Evolutionary conservation across 2,329 filamentous ascomycete genomes (phyloP).

Genomic region (Phialemonium atrogriseum): DNA sequence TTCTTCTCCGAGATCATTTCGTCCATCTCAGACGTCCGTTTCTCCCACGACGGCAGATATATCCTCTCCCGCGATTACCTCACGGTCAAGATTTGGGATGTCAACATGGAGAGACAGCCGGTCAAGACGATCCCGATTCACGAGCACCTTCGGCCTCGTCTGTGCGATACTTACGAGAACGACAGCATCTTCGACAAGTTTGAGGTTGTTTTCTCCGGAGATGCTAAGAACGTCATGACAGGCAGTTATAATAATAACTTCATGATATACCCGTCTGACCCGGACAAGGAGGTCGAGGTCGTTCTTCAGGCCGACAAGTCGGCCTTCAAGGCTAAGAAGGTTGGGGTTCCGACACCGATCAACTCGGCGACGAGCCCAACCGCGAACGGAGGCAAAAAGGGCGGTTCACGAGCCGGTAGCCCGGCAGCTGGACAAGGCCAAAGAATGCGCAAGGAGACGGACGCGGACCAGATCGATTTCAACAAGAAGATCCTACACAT

Average conservation of each 20-base stretch:
- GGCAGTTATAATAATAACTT: constrained; percentile 99
- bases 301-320: constrained; percentile 97
- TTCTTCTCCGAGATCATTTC: constrained; percentile 99
- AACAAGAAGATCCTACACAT: constrained; percentile 99
- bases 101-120: constrained; percentile 96
- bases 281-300: constrained; percentile 92
- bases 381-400: constrained; percentile 74
- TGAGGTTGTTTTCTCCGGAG: constrained; percentile 96
- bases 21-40: constrained; percentile 96
- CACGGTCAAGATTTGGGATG: constrained; percentile 99
- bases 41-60: constrained; percentile 92
- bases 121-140: constrained; percentile 99
- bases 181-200: constrained; percentile 99
- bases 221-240: constrained; percentile 98
- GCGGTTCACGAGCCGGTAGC: constrained; percentile 77
- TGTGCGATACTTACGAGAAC: constrained; percentile 98
- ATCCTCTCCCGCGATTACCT: constrained; percentile 97
- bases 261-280: constrained; percentile 98
- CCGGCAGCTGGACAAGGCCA: constrained; percentile 79
- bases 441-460: constrained; percentile 97
- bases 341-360: constrained; percentile 94
- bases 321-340: constrained; percentile 99
- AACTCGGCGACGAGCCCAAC: constrained; percentile 71
- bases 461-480: constrained; percentile 98
- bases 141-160: constrained; percentile 84